A percentile compares a stretch with the other conserved stretches of the same genome.
phyloP scores from a whole-genome alignment of 2,329 filamentous ascomycete genomes.

The Boeremia lycopersici region DNA sequence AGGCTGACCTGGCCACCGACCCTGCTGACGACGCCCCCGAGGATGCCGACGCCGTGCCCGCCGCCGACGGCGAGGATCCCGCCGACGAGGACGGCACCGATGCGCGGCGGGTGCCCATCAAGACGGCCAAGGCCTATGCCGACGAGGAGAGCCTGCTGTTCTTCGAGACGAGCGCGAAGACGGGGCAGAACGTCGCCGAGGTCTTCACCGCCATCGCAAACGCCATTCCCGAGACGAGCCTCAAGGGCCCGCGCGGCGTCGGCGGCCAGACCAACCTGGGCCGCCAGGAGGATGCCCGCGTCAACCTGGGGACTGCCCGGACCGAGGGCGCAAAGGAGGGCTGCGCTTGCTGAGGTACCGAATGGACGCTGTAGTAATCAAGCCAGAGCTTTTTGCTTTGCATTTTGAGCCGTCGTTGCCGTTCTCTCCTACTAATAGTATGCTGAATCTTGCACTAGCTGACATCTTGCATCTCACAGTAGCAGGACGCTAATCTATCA shows the following conservation, averaged over 20 bases:
- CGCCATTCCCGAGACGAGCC: slow-evolving; percentile 92
- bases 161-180: slow-evolving; percentile 98
- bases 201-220: slow-evolving; percentile 99
- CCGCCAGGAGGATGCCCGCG: slow-evolving; percentile 69
- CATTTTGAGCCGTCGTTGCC: neutral
- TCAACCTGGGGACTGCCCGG: slow-evolving; percentile 78
- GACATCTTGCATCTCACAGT: neutral
- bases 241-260: slow-evolving; percentile 83
- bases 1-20: slow-evolving; percentile 74
- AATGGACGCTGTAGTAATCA: slow-evolving; percentile 16
- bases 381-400: slow-evolving; percentile 1
- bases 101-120: slow-evolving; percentile 86
- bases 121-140: slow-evolving; percentile 89
- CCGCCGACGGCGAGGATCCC: slow-evolving; percentile 54
- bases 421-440: slow-evolving; percentile 3
- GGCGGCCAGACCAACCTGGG: slow-evolving; percentile 62
- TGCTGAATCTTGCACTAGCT: neutral
- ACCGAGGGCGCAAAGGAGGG: slow-evolving; percentile 82
- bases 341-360: slow-evolving; percentile 74
- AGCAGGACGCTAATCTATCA: too few relatives aligned
- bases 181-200: slow-evolving; percentile 89
- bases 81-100: slow-evolving; percentile 70
- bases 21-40: slow-evolving; percentile 52
- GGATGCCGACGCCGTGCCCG: slow-evolving; percentile 55
- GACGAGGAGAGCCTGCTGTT: slow-evolving; percentile 94